Evolutionary conservation across 1,284 basidiomycete species (phyloP).

Genomic region (Coniophora puteana): DNA sequence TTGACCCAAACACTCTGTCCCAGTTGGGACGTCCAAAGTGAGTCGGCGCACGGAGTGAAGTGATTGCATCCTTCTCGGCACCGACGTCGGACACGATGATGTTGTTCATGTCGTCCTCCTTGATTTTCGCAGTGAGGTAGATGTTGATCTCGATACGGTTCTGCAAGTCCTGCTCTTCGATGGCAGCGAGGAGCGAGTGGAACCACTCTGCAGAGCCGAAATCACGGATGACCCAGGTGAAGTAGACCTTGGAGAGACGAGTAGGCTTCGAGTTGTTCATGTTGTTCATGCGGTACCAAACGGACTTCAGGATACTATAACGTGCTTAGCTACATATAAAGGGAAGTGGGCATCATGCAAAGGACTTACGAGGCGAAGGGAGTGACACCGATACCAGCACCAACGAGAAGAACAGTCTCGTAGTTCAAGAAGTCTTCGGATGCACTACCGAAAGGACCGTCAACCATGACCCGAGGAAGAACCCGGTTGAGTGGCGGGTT

Average conservation of each 20-base stretch:
- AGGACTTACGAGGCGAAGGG: conserved; percentile 80
- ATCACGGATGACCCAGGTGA: conserved; percentile 88
- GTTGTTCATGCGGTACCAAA: conserved; percentile 93
- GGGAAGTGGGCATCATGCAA: conserved; percentile 3
- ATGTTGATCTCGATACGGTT: conserved; percentile 88
- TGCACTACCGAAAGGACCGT: conserved; percentile 84
- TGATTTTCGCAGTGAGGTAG: conserved; percentile 84
- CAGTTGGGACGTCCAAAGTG: conserved; percentile 93
- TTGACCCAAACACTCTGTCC: conserved; percentile 77
- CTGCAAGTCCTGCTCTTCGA: conserved; percentile 85
- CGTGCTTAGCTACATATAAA: conserved; percentile 2
- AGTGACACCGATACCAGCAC: conserved; percentile 90
- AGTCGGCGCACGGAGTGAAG: conserved; percentile 81
- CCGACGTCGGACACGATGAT: conserved; percentile 86
- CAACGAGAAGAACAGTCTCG: conserved; percentile 82
- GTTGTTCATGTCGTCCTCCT: conserved; percentile 87
- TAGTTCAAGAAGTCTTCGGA: conserved; percentile 85
- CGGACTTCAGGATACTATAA: conserved; percentile 78
- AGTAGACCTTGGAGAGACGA: conserved; percentile 80
- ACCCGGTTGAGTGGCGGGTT: conserved; percentile 65
- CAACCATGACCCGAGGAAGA: conserved; percentile 86
- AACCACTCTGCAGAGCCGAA: conserved; percentile 89
- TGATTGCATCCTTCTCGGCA: conserved; percentile 85
- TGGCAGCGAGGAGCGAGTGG: conserved; percentile 86
- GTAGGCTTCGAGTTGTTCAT: conserved; percentile 68